Evolutionary conservation across 805 yeast genomes (phyloP), one percentile per base, ranked within the genome.

Genomic region (Zygosaccharomyces lentus): DNA sequence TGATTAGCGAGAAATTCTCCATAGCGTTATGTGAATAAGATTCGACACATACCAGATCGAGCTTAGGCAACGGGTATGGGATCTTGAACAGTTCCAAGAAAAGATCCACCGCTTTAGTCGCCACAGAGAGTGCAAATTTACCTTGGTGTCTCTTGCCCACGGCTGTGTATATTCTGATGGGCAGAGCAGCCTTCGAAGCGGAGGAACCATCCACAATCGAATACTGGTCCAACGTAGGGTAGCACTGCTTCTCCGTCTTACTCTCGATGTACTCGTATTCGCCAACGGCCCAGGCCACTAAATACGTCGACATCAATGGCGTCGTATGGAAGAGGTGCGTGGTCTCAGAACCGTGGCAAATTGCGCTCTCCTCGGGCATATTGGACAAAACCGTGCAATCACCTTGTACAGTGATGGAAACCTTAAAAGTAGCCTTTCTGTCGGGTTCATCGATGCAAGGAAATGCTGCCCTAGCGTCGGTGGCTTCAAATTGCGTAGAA

Each of bases 1-100:
- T 84, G 66, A 87, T 78, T 41, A 87, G 70, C 23, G 95, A 95
- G 87, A 90, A 87, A 70, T 87, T 87, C 68, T 87, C 96, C 96
- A 87, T 87, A 17, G 95, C 96, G 56, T 87, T 87, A 47, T 88
- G 89, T 26, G 86, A 77, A 42, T 84, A 79, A 54, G 87, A 90
- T 47, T 61, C 64, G 9, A 87, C 82, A 2, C 90, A 90, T 31
- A 87, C 70, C 66, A 85, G 71, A 61, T 87, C 95, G 63, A 86
- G 69, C 66, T 87, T 87, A 37, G 95, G 91, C 55, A 87, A 72
- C 17, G 95, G 93, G 59, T 84, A 87, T 41, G 80, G 78, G 55
- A 82, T 78, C 52, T 78, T 85, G 61, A 84, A 84, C 48, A 77
- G 73, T 56, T 76, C 62, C 55, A 81, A 87, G 56, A 82, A 84